Percentiles rank a stretch among this genome's conserved stretches.
phyloP scores from a whole-genome alignment of 2,329 filamentous ascomycete species.

The Colletotrichum sp. region DNA sequence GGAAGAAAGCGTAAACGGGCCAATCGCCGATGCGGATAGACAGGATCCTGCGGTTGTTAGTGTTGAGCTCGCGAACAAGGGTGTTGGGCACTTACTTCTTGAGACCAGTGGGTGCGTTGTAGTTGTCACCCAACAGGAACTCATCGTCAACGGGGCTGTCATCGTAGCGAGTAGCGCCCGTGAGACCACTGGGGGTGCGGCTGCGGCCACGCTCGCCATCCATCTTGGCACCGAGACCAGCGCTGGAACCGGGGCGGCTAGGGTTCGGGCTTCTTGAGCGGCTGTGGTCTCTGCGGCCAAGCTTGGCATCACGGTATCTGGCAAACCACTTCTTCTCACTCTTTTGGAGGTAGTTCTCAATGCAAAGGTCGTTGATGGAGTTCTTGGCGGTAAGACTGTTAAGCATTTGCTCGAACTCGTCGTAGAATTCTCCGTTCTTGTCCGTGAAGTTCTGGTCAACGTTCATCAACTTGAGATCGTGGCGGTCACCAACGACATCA shows the following conservation, averaged over 20 bases:
- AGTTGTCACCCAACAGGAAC: conserved; percentile 62
- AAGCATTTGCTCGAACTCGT: conserved; percentile 61
- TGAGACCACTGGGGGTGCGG: conserved; percentile 32
- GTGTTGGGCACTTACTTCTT: conserved; percentile 48
- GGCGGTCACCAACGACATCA: conserved; percentile 63
- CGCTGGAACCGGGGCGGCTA: conserved; percentile 17
- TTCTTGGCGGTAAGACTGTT: conserved; percentile 58
- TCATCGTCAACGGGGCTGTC: conserved; percentile 35
- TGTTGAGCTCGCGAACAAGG: not conserved
- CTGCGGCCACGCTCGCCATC: conserved; percentile 25
- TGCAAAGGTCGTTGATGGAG: conserved; percentile 64
- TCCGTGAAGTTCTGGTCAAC: conserved; percentile 73
- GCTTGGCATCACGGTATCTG: conserved; percentile 61
- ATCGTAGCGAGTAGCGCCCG: conserved; percentile 21
- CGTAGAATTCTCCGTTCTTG: conserved; percentile 64
- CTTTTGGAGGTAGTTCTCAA: conserved; percentile 68
- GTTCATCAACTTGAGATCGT: conserved; percentile 67
- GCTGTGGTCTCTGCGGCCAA: conserved; percentile 46
- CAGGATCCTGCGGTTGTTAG: conserved; percentile 31
- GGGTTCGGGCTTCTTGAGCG: conserved; percentile 38
- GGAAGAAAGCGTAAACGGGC: conserved; percentile 66
- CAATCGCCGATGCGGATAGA: conserved; percentile 65
- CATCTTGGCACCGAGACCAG: conserved; percentile 24
- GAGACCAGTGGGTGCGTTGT: conserved; percentile 60
- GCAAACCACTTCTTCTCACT: conserved; percentile 73